phyloP scores from a whole-genome alignment of 805 yeast genomes.

The Candida loeiensis region DNA sequence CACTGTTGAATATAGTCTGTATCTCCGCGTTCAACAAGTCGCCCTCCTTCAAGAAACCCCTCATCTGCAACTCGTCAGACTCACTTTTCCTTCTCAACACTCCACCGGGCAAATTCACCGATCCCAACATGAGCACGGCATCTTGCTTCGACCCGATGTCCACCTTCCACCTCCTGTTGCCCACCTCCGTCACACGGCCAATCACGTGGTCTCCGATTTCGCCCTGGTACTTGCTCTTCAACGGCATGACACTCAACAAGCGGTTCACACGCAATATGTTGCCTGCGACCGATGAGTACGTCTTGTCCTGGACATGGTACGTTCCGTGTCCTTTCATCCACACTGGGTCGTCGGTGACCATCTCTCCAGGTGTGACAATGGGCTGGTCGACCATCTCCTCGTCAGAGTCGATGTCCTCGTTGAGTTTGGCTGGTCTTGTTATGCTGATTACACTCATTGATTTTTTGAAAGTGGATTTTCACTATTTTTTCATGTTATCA shows the following conservation, averaged over 20 bases:
- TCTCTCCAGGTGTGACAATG: constrained; percentile 91
- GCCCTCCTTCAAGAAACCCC: constrained; percentile 90
- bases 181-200: constrained; percentile 92
- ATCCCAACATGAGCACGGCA: constrained; percentile 88
- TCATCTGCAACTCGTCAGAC: constrained; percentile 94
- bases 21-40: constrained; percentile 95
- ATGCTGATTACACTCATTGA: constrained; percentile 30
- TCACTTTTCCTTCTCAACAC: constrained; percentile 90
- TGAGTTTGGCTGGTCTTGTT: constrained; percentile 24
- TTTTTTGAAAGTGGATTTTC: not conserved
- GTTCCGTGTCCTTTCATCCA: constrained; percentile 99
- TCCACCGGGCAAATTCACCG: constrained; percentile 97
- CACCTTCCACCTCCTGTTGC: constrained; percentile 92
- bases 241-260: constrained; percentile 77
- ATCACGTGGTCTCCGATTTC: constrained; percentile 96
- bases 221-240: constrained; percentile 84
- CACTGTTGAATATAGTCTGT: constrained; percentile 83
- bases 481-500: constrained; percentile 1
- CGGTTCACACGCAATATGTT: constrained; percentile 81
- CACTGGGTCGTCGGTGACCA: constrained; percentile 89
- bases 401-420: constrained; percentile 33
- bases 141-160: constrained; percentile 94
- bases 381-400: constrained; percentile 37
- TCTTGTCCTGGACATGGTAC: constrained; percentile 66
- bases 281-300: constrained; percentile 93